Conservation (phyloP, 805 yeast species). For the Hanseniaspora lachancei region DNA sequence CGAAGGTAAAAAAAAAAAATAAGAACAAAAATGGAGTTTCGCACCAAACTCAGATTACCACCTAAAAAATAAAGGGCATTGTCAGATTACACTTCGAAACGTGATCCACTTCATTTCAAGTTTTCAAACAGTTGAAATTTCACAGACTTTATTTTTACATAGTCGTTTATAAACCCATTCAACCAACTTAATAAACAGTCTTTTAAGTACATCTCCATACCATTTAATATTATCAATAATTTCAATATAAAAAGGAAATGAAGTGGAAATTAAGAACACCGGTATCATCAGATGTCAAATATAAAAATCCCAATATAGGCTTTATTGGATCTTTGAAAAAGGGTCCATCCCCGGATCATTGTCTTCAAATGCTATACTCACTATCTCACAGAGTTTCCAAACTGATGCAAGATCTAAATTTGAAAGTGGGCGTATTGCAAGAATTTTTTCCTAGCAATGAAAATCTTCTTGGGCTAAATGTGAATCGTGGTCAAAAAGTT, state of each 20-base stretch:
- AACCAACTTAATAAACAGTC: too few relatives aligned
- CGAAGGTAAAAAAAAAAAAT: not conserved
- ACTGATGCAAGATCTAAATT: constrained; percentile 52
- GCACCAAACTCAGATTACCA: too few relatives aligned
- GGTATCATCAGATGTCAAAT: not conserved
- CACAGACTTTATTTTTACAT: too few relatives aligned
- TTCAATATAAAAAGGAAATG: not conserved
- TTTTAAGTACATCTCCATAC: too few relatives aligned
- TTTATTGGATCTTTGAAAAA: constrained; percentile 36
- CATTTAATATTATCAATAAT: too few relatives aligned
- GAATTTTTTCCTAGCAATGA: constrained; percentile 71
- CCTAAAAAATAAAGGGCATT: too few relatives aligned
- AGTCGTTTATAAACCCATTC: too few relatives aligned
- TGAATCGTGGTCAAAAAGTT: constrained; percentile 62
- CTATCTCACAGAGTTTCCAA: constrained; percentile 65
- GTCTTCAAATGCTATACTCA: constrained; percentile 49
- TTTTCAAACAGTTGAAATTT: too few relatives aligned
- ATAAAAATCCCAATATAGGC: constrained; percentile 11
- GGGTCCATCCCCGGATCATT: constrained; percentile 36
- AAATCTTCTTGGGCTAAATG: constrained; percentile 64
- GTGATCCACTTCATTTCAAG: too few relatives aligned
- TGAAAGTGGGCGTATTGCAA: constrained; percentile 53
- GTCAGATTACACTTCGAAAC: too few relatives aligned
- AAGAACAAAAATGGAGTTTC: too few relatives aligned
- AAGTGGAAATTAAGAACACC: not conserved